Conservation (phyloP, 2,329 filamentous ascomycete species). For the Monilinia laxa region DNA sequence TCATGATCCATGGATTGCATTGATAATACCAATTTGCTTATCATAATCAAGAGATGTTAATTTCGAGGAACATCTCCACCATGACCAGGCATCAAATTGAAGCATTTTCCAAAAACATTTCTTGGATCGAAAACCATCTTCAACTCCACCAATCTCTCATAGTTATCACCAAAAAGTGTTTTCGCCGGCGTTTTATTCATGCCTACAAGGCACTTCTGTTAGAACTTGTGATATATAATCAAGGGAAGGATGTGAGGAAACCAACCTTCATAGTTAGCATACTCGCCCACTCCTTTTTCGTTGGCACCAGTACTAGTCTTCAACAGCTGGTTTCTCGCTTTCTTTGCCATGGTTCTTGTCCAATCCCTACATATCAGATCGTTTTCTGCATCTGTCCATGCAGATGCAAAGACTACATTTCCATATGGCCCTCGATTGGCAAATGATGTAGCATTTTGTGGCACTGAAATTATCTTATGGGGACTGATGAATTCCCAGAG, state of each 20-base stretch:
- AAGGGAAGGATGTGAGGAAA: not conserved
- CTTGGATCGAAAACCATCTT: slow-evolving; percentile 30
- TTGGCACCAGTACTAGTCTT: too few species aligned
- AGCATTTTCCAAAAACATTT: slow-evolving; percentile 14
- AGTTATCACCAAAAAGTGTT: slow-evolving; percentile 27
- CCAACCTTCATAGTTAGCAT: slow-evolving; percentile 7
- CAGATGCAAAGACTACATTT: slow-evolving; percentile 35
- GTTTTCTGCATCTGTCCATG: slow-evolving; percentile 34
- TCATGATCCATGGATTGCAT: not conserved
- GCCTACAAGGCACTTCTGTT: not conserved
- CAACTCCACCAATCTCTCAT: slow-evolving; percentile 26
- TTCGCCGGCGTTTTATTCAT: slow-evolving; percentile 21
- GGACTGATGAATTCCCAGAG: slow-evolving; percentile 31
- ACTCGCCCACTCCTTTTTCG: slow-evolving; percentile 1
- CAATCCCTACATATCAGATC: slow-evolving; percentile 28
- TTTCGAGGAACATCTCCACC: not conserved
- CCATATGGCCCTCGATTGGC: slow-evolving; percentile 37
- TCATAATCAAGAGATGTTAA: not conserved
- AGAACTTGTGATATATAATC: not conserved
- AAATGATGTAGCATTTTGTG: slow-evolving; percentile 34
- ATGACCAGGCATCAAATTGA: not conserved
- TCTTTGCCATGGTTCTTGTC: slow-evolving; percentile 26
- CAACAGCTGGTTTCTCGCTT: slow-evolving; percentile 11
- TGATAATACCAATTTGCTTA: not conserved
- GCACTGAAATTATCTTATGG: slow-evolving; percentile 29